phyloP scores from a whole-genome alignment of 345 rosid species.

The Hibiscus mutabilis region DNA sequence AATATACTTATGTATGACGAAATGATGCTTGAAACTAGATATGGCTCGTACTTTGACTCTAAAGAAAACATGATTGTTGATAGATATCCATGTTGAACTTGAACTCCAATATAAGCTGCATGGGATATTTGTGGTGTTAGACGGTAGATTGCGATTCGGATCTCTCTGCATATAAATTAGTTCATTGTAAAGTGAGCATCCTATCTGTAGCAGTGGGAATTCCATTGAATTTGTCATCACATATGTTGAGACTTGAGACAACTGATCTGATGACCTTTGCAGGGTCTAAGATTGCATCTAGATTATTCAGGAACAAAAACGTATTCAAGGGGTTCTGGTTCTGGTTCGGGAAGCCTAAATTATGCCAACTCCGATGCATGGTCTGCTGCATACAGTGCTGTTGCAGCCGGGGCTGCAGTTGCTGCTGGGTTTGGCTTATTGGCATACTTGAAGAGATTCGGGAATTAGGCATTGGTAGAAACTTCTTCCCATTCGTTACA shows the following conservation, averaged over 20 bases:
- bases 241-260: slow-evolving; percentile 1
- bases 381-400: slow-evolving; percentile 81
- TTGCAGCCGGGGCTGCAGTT: slow-evolving; percentile 94
- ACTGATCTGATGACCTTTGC: slow-evolving; percentile 20
- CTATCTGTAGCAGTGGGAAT: background rate
- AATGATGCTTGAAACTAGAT: background rate
- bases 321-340: slow-evolving; percentile 32
- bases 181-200: background rate
- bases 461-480: slow-evolving; percentile 31
- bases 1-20: background rate
- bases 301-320: slow-evolving; percentile 51
- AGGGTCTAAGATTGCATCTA: slow-evolving; percentile 88
- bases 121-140: background rate
- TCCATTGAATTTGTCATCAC: background rate
- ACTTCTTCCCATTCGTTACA: background rate
- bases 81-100: background rate
- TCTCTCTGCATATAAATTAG: background rate
- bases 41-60: background rate
- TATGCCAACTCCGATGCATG: slow-evolving; percentile 69
- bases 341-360: slow-evolving; percentile 39
- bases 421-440: slow-evolving; percentile 80
- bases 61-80: background rate
- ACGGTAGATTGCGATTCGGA: background rate
- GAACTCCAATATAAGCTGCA: background rate
- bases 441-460: slow-evolving; percentile 69